phyloP scores from a whole-genome alignment of 306 rosid species.

The Macrotyloma uniflorum region DNA sequence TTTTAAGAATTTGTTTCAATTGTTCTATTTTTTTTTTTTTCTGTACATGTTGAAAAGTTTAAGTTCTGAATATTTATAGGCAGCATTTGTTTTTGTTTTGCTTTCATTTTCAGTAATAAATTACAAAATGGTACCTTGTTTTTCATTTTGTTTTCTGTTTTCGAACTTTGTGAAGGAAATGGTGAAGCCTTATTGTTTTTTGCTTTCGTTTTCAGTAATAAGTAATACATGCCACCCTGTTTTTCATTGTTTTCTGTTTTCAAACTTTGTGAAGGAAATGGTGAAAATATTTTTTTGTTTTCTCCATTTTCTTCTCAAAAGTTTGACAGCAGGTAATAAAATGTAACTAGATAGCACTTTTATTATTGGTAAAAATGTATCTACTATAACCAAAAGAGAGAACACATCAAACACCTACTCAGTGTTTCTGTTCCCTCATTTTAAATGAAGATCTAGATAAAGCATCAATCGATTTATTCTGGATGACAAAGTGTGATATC shows the following conservation, averaged over 20 bases:
- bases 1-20: constrained; percentile 5
- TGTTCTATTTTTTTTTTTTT: not conserved
- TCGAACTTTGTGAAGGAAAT: not conserved
- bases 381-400: not conserved
- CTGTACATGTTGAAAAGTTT: not conserved
- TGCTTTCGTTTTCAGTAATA: not conserved
- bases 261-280: not conserved
- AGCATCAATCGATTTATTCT: not conserved
- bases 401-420: not conserved
- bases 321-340: not conserved
- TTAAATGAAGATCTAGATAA: constrained; percentile 4
- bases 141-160: not conserved
- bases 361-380: not conserved
- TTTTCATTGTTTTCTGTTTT: not conserved
- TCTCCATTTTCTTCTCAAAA: not conserved
- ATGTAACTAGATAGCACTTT: not conserved
- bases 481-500: not conserved
- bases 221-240: not conserved
- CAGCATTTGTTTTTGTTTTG: not conserved
- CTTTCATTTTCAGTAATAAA: not conserved
- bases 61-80: not conserved
- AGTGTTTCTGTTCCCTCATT: not conserved
- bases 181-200: not conserved
- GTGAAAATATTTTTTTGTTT: not conserved
- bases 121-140: not conserved